Conservation (phyloP, 1,139 yeast species). For the Debaryomyces nepalensis region DNA sequence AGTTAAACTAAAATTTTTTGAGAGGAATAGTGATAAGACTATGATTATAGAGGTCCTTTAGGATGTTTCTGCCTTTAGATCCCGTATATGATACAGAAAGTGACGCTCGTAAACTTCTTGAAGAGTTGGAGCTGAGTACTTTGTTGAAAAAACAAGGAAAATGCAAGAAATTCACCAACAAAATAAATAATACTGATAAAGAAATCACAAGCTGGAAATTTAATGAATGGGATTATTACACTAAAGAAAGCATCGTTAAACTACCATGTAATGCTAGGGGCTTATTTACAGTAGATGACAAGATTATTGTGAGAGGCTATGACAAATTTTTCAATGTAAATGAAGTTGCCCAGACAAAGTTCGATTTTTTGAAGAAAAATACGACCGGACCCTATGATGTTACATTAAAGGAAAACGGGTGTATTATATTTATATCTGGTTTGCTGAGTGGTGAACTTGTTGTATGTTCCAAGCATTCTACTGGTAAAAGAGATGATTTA, state of each 20-base stretch:
- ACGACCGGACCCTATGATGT: conserved; percentile 81
- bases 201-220: conserved; percentile 68
- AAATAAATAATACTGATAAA: conserved; percentile 23
- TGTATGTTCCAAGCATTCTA: conserved; percentile 87
- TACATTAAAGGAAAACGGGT: conserved; percentile 90
- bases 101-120: conserved; percentile 20
- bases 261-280: conserved; percentile 87
- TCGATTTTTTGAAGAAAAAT: conserved; percentile 45
- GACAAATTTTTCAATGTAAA: conserved; percentile 89
- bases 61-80: conserved; percentile 9
- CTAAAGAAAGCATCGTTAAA: conserved; percentile 47
- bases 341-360: conserved; percentile 61
- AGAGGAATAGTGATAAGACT: too few species aligned
- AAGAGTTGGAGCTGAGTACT: conserved; percentile 23
- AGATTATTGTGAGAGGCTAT: conserved; percentile 82
- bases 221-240: conserved; percentile 81
- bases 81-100: conserved; percentile 18
- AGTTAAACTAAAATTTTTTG: not conserved
- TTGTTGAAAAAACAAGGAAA: conserved; percentile 29
- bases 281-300: conserved; percentile 61
- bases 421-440: conserved; percentile 84
- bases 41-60: not conserved
- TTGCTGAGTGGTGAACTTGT: conserved; percentile 71
- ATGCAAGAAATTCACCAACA: conserved; percentile 25
- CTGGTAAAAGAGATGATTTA: conserved; percentile 65